Percentiles rank a stretch among this genome's conserved stretches.
Evolutionary conservation across 2,329 filamentous ascomycete genomes (phyloP).

Genomic region (Alternaria infectoria): DNA sequence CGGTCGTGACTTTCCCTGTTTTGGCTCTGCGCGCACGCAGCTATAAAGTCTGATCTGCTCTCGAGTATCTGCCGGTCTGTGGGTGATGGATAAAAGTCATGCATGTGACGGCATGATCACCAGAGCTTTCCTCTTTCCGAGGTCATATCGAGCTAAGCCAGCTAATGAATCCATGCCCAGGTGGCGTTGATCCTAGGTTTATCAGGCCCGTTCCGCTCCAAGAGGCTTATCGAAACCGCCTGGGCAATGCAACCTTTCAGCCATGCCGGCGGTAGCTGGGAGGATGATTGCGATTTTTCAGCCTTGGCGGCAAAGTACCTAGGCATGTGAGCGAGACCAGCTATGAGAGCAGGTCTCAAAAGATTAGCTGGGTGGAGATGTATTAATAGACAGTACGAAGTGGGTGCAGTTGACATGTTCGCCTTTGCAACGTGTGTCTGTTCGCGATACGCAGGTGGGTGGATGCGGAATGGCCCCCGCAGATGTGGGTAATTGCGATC

Average conservation of each 20-base stretch:
- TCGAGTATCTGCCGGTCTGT: neutral
- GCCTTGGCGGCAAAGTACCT: neutral
- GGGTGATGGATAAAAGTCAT: neutral
- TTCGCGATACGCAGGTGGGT: neutral
- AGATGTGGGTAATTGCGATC: neutral
- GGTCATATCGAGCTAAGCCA: neutral
- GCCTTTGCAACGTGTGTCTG: neutral
- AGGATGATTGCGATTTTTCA: neutral
- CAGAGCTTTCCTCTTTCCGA: neutral
- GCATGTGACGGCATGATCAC: neutral
- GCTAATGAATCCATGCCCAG: neutral
- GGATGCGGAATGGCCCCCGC: neutral
- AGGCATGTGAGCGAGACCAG: neutral
- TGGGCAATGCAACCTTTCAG: neutral
- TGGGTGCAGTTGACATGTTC: neutral
- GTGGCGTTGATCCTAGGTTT: neutral
- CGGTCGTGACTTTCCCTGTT: neutral
- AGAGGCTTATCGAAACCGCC: neutral
- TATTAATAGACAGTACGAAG: neutral
- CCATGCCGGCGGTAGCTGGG: neutral
- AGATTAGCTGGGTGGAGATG: neutral
- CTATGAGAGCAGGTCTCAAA: neutral
- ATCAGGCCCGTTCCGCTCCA: neutral
- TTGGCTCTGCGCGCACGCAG: neutral
- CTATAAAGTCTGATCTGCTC: neutral